Percentiles rank a stretch among this genome's conserved stretches.
Conservation (phyloP, 2,329 filamentous ascomycete species). For the Aureobasidium leucospermi region DNA sequence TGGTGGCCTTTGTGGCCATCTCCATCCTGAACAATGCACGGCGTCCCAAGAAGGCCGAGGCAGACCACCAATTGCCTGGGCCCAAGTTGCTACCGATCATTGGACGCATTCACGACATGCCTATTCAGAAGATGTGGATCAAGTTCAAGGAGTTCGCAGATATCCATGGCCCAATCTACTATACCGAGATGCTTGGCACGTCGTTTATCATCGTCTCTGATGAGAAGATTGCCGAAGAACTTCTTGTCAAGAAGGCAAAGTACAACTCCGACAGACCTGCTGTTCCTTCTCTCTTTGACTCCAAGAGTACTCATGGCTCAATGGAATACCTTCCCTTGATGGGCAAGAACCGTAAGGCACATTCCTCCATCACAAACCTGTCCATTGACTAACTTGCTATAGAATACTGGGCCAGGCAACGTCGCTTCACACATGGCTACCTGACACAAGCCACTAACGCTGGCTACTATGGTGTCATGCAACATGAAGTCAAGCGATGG, state of each 20-base stretch:
- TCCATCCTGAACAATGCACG: constrained; percentile 28
- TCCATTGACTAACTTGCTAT: constrained; percentile 9
- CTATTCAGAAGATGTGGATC: constrained; percentile 46
- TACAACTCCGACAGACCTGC: constrained; percentile 46
- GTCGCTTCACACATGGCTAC: constrained; percentile 46
- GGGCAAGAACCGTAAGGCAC: constrained; percentile 46
- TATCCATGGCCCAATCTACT: constrained; percentile 28
- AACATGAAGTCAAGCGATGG: constrained; percentile 49
- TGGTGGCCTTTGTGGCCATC: constrained; percentile 30
- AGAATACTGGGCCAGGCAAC: constrained; percentile 51
- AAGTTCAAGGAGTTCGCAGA: constrained; percentile 42
- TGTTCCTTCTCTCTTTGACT: constrained; percentile 46
- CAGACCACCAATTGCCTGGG: constrained; percentile 32
- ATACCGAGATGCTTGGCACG: constrained; percentile 31
- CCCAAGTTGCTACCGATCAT: constrained; percentile 31
- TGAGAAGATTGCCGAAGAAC: constrained; percentile 46
- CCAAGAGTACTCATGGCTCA: constrained; percentile 47
- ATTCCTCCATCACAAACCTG: background rate
- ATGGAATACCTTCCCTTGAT: constrained; percentile 52
- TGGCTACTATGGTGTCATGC: constrained; percentile 42
- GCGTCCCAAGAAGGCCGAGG: constrained; percentile 29
- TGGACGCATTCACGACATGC: constrained; percentile 40
- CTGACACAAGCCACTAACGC: constrained; percentile 40
- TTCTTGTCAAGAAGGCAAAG: constrained; percentile 46
- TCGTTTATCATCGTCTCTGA: constrained; percentile 45